Evolutionary conservation across 352 stramenopile genomes (phyloP).

Genomic region (Phytophthora constricta): DNA sequence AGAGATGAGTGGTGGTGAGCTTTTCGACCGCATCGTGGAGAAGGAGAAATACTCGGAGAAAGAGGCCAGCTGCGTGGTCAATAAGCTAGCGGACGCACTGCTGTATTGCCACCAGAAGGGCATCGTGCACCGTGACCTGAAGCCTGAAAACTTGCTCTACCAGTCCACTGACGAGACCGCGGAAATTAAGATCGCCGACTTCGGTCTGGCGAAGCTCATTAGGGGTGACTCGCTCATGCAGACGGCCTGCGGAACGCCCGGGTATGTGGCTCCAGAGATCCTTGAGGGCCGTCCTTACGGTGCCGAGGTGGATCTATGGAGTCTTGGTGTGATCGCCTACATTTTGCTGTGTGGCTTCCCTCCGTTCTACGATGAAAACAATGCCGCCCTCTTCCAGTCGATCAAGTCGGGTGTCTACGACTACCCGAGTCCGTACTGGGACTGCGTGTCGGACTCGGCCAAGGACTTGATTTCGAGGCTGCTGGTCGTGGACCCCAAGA

Average conservation of each 20-base stretch:
- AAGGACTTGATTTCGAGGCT: conserved; percentile 94
- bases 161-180: conserved; percentile 86
- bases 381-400: conserved; percentile 85
- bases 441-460: conserved; percentile 88
- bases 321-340: conserved; percentile 97
- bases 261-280: conserved; percentile 97
- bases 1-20: conserved; percentile 90
- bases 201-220: conserved; percentile 92
- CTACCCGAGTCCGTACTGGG: conserved; percentile 95
- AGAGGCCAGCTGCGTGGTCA: conserved; percentile 85
- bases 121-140: conserved; percentile 93
- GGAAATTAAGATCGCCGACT: conserved; percentile 95
- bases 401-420: conserved; percentile 93
- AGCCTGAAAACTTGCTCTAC: conserved; percentile 92
- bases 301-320: conserved; percentile 95
- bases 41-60: conserved; percentile 93
- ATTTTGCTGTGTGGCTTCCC: conserved; percentile 94
- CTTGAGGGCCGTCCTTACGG: conserved; percentile 93
- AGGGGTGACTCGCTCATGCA: conserved; percentile 94
- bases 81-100: conserved; percentile 84
- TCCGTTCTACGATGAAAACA: conserved; percentile 96
- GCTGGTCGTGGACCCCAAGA: conserved; percentile 90
- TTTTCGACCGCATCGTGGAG: conserved; percentile 94
- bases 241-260: conserved; percentile 95
- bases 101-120: conserved; percentile 89